Evolutionary conservation across 176 grass and related monocot genomes (phyloP), one percentile per base, ranked within the genome.

Genomic region (Oryza rufipogon): DNA sequence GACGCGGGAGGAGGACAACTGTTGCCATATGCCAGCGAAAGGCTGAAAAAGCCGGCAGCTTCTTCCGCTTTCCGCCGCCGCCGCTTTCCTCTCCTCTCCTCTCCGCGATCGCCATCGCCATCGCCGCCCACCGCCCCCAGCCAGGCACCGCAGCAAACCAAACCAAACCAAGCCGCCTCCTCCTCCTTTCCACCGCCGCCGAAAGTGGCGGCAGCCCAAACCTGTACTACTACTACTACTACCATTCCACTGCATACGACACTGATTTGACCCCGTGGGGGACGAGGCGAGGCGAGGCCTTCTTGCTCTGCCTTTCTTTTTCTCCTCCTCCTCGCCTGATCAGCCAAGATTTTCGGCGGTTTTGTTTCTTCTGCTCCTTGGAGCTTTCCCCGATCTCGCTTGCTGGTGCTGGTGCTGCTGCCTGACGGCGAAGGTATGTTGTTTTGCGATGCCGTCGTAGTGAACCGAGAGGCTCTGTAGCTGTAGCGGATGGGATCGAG

Each of bases 51-150:
- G 68, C 28, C 48, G 80, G 88, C 73, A 56, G 33, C 16, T 11
- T 1, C 38, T 36, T 6, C 74, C 34, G 38, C 83, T 85, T 84
- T 84, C 73, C 38, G 63, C 82, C 36, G 71, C 81, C n/a, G 6
- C 54, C 54, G 54, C 56, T 22, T 22, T 61, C 30, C 4, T 2
- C 11, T 6, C 2, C 11, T 5, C 30, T 2, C 19, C 17, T 17
- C 19, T 4, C n/a, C 74, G 80, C 84, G 69, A 83, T 87, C 84
- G 64, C 84, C 84, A 83, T 87, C 84, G 64, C 84, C 84, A 61
- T 86, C 79, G 74, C 79, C 83, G 19, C 25, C 78, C 41, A 33
- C 81, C 71, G 34, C 30, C 78, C 39, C 4, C 7, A 22, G 16
- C 78, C 42, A 39, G 42, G 9, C 48, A 6, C 54, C 16, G 4